Conservation (phyloP, 257 asterid species). For the Nicotiana benthamiana region DNA sequence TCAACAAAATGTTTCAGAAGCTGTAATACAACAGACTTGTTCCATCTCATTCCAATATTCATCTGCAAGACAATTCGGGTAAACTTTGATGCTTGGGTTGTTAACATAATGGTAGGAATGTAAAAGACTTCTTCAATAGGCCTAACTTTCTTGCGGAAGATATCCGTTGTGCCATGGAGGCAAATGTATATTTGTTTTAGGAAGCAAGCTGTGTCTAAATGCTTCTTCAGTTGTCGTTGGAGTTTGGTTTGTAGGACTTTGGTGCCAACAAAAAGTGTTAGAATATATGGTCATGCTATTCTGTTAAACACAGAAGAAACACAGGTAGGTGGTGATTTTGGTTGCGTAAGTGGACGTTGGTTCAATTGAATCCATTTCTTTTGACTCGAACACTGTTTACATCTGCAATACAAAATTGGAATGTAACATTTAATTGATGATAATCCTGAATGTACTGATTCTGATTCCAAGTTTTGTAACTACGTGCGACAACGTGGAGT, state of each 20-base stretch:
- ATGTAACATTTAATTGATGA: too few species aligned
- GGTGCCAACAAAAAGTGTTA: not conserved
- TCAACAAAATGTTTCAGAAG: slow-evolving; percentile 19
- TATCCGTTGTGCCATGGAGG: not conserved
- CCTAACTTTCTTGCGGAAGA: not conserved
- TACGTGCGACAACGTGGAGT: too few species aligned
- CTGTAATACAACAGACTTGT: not conserved
- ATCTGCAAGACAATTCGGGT: not conserved
- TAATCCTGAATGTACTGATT: too few species aligned
- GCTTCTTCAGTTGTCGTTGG: not conserved
- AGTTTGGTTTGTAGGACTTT: not conserved
- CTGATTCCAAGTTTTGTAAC: too few species aligned
- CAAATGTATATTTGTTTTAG: not conserved
- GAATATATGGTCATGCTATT: not conserved
- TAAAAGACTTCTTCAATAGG: not conserved
- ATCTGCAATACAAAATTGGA: too few species aligned
- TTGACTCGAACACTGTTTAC: too few species aligned
- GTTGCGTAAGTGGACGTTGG: not conserved
- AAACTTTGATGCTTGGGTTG: not conserved
- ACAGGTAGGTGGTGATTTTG: not conserved
- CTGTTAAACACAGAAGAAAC: not conserved
- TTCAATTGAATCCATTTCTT: too few species aligned
- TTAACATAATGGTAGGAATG: not conserved
- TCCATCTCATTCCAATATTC: not conserved
- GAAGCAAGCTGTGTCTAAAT: not conserved